Base-by-base conservation (phyloP, 345 rosid genomes). In the Camelina laxa region DNA sequence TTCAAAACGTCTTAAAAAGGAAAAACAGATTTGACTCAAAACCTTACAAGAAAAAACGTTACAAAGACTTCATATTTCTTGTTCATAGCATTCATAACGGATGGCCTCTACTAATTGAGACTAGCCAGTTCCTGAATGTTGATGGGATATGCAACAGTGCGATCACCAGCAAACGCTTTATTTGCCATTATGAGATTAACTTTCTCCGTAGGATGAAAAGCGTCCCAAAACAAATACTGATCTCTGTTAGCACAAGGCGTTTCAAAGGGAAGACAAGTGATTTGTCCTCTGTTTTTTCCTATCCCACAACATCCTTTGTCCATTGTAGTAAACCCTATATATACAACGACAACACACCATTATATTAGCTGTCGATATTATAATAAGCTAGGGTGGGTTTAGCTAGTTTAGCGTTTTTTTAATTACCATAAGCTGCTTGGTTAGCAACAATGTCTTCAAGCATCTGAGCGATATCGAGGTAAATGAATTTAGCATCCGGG, bases 241-340 rank as follows among this genome's bases (percentile, higher is more conserved):
- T 88, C 86, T 63, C 99, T 72, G 39, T 95, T 75, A 0, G 79
- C 51, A 70, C 99, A 92, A 3, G 99, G 99, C 4, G 96, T 90
- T 71, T 92, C 92, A 69, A 92, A 86, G 2, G 98, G 99, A 53
- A 92, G 90, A 74, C 99, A 95, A 6, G 99, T 92, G 31, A 95
- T 91, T 8, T 92, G 94, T 11, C 99, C 98, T 74, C 96, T 78
- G 77, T 95, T 95, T 39, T 90, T 57, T 6, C 98, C 97, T 7
- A 95, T 89, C 0, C 99, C 97, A 58, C 99, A 92, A 78, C 99
- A 95, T 35, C 96, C 99, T 13, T 88, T 79, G 69, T 90, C 85
- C 42, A 80, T 71, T 1, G 90, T 92, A 31, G 91, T 89, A 63
- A 95, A 82, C 27, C 98, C 96, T 94, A 70, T 41, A 38, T 16